Percentiles rank a stretch among this genome's conserved stretches.
Conservation (phyloP, 2,329 filamentous ascomycete genomes). For the Neofusicoccum sp. region DNA sequence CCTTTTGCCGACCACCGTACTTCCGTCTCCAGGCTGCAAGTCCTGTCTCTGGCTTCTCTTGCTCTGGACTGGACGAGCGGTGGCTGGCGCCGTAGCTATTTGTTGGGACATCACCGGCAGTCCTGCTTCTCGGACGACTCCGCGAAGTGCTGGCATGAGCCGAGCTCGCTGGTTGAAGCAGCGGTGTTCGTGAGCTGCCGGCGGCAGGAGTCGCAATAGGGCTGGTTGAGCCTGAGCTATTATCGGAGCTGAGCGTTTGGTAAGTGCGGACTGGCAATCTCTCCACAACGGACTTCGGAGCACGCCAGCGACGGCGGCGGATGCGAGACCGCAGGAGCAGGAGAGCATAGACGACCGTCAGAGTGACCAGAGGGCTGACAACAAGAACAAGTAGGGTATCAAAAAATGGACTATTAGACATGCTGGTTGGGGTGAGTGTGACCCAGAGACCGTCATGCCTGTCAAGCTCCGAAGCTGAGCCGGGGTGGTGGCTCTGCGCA, state of each 20-base stretch:
- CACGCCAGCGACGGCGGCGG: slow-evolving; percentile 86
- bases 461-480: slow-evolving; percentile 28
- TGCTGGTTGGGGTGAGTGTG: slow-evolving; percentile 87
- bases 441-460: slow-evolving; percentile 86
- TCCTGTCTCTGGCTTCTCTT: slow-evolving; percentile 57
- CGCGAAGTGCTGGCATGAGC: slow-evolving; percentile 37
- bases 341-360: slow-evolving; percentile 90
- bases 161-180: slow-evolving; percentile 59
- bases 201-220: slow-evolving; percentile 65
- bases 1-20: slow-evolving; percentile 69
- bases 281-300: slow-evolving; percentile 96
- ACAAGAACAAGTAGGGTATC: slow-evolving; percentile 97
- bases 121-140: slow-evolving; percentile 65
- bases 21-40: slow-evolving; percentile 58
- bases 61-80: slow-evolving; percentile 40
- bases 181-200: slow-evolving; percentile 75
- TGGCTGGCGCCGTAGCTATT: slow-evolving; percentile 21
- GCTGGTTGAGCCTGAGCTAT: slow-evolving; percentile 58
- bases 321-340: slow-evolving; percentile 87
- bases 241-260: slow-evolving; percentile 73
- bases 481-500: not conserved
- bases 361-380: slow-evolving; percentile 86
- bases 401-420: slow-evolving; percentile 89
- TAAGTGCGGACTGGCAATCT: slow-evolving; percentile 94
- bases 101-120: slow-evolving; percentile 61